Base-by-base conservation (phyloP, 331 rosid genomes). In the Prunus yedoensis region DNA sequence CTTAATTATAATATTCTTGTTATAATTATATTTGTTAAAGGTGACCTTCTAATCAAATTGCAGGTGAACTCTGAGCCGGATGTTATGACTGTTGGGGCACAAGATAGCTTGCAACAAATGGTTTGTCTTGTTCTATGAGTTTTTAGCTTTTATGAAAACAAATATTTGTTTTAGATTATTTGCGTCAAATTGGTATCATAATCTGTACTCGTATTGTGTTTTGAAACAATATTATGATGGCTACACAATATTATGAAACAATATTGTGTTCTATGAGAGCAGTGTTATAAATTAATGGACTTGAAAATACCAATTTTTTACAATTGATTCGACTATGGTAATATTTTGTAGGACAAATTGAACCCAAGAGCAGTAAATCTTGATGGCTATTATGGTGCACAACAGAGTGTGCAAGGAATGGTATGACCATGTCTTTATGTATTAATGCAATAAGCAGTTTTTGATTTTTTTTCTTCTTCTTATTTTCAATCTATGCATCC, bases 21-120 rank as follows among this genome's bases (percentile, higher is more conserved):
- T 69, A 14, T 21, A 20, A 32, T 21, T 49, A 63, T 72, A 49
- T 49, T 74, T 60, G 59, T 79, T 73, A 46, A 74, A 77, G 38
- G 63, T 79, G 76, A 82, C 81, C 71, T 75, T 52, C 23, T 74
- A 18, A 67, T 81, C 78, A 64, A 57, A 66, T 76, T 86, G 83
- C 91, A 92, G 99, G 81, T 85, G 88, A 89, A 81, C 82, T 68
- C 87, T 10, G 97, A 95, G 64, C 85, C 90, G 2, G 97, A 90
- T 75, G 92, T 85, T 78, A 77, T 92, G 79, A 77, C 92, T 58
- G 89, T 84, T 77, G 97, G 94, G 62, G 81, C 96, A 74, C 92
- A 90, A 83, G 97, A 92, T 47, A 88, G 88, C 93, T 80, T 89
- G 86, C 99, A 95, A 78, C 99, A 90, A 80, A 89, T 95, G 99